Evolutionary conservation across 192 early-diverging fungal genomes (phyloP).

Genomic region (Backusella tuberculispora): DNA sequence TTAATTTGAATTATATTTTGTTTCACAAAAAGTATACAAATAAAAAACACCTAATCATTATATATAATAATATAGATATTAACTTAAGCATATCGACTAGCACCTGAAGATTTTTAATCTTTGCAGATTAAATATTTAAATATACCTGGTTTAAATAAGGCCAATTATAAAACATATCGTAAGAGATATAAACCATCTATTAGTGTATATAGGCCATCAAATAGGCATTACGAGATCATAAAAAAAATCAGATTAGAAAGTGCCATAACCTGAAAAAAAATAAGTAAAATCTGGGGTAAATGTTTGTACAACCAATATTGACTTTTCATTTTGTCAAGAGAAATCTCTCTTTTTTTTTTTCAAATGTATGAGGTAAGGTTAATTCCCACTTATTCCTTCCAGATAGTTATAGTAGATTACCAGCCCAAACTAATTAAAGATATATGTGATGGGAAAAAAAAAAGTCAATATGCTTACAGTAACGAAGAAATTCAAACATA

Average conservation of each 20-base stretch:
- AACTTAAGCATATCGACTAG: no score
- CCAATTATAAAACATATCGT: no score
- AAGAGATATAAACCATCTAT: no score
- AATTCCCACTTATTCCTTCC: background rate
- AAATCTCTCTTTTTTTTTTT: background rate
- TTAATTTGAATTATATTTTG: background rate
- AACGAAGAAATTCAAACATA: background rate
- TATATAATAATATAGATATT: no score
- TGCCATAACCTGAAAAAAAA: no score
- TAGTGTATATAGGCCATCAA: no score
- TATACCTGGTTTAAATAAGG: no score
- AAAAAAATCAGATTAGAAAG: no score
- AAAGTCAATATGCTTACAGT: background rate
- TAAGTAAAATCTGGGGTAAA: no score
- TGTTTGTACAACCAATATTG: background rate
- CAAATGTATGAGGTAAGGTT: background rate
- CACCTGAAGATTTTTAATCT: background rate
- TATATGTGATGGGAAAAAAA: background rate
- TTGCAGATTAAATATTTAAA: background rate
- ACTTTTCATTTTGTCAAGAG: background rate
- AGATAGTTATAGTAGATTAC: no score
- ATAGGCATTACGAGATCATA: no score
- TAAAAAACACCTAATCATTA: no score
- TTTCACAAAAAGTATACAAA: background rate
- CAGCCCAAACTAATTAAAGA: background rate